phyloP scores from a whole-genome alignment of 306 rosid species.

The Cyclanthera cordifolia region DNA sequence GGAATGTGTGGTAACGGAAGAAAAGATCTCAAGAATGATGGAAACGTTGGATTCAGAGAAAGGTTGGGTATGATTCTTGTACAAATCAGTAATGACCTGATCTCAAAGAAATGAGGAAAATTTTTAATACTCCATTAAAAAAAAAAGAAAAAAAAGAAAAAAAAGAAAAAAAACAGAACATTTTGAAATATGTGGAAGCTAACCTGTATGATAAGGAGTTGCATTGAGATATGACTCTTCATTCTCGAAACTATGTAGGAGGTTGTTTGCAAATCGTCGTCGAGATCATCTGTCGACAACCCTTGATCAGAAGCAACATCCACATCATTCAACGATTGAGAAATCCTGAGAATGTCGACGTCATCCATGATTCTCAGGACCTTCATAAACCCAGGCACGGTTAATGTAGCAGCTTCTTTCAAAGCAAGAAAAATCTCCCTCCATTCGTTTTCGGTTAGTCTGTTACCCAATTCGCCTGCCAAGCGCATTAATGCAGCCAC shows the following conservation, averaged over 20 bases:
- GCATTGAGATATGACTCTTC: conserved; percentile 78
- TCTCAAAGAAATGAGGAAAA: conserved; percentile 6
- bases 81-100: conserved; percentile 70
- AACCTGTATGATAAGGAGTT: conserved; percentile 87
- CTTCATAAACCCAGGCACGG: conserved; percentile 70
- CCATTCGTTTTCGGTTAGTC: conserved; percentile 77
- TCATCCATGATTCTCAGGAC: conserved; percentile 68
- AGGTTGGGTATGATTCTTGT: conserved; percentile 40
- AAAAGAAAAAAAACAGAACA: background rate
- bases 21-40: conserved; percentile 54
- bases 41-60: conserved; percentile 40
- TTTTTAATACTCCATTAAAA: background rate
- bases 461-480: conserved; percentile 58
- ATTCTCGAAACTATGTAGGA: conserved; percentile 69
- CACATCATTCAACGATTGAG: conserved; percentile 33
- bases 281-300: conserved; percentile 54
- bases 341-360: conserved; percentile 34
- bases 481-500: conserved; percentile 73
- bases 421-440: conserved; percentile 55
- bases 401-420: conserved; percentile 62
- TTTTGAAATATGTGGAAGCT: conserved; percentile 13
- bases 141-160: too few species aligned
- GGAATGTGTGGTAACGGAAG: conserved; percentile 63
- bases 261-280: conserved; percentile 74
- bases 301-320: conserved; percentile 60